Percentiles rank a stretch among this genome's conserved stretches.
phyloP scores from a whole-genome alignment of 2,329 filamentous ascomycete species.

The Penicillium sp. region DNA sequence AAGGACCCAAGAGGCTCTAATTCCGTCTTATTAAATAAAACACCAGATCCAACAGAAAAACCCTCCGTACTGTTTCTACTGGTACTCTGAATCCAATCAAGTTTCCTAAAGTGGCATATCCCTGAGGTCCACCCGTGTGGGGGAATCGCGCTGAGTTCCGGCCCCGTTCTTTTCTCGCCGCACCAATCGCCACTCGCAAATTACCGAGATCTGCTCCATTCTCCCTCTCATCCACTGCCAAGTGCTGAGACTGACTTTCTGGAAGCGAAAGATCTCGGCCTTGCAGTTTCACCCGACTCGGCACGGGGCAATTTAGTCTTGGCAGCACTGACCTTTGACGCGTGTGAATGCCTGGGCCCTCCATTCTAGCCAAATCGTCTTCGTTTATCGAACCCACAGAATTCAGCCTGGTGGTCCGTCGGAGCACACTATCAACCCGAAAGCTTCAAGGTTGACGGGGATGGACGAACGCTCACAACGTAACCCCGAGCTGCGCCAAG shows the following conservation, averaged over 20 bases:
- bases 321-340: background rate
- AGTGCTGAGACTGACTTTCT: background rate
- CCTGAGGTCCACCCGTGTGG: slow-evolving; percentile 1
- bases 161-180: background rate
- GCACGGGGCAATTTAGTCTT: background rate
- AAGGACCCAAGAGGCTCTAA: background rate
- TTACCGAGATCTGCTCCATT: slow-evolving; percentile 7
- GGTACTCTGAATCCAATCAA: background rate
- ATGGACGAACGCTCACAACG: background rate
- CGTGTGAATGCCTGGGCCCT: background rate
- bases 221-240: background rate
- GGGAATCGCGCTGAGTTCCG: slow-evolving; percentile 15
- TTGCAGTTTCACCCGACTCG: background rate
- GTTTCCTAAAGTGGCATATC: background rate
- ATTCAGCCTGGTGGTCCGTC: background rate
- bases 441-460: background rate
- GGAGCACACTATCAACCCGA: slow-evolving; percentile 6
- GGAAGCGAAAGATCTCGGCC: slow-evolving; percentile 3
- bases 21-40: too few relatives aligned
- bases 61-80: background rate
- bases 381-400: background rate
- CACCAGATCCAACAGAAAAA: too few relatives aligned
- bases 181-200: slow-evolving; percentile 5
- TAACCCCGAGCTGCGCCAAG: background rate
- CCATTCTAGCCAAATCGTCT: background rate